phyloP scores from a whole-genome alignment of 495 filamentous ascomycete genomes.

The Penicillium samsonianum region DNA sequence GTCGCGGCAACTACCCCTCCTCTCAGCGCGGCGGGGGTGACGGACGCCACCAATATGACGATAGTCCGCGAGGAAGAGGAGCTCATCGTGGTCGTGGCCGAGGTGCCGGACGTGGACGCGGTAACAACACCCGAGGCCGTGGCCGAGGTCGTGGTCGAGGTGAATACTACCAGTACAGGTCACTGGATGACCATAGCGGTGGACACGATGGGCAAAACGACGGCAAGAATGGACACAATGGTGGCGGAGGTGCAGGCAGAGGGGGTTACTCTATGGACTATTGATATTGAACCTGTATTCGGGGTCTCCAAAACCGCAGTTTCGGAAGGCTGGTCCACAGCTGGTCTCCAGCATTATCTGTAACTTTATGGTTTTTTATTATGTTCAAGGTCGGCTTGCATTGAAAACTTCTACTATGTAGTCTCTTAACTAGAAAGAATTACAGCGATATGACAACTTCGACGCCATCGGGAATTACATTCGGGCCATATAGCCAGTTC shows the following conservation, averaged over 20 bases:
- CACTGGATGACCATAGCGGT: conserved; percentile 40
- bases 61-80: conserved; percentile 39
- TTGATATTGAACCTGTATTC: conserved; percentile 18
- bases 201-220: conserved; percentile 40
- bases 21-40: conserved; percentile 27
- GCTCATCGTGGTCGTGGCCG: conserved; percentile 52
- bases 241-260: conserved; percentile 8
- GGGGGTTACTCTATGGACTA: conserved; percentile 45
- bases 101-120: conserved; percentile 45
- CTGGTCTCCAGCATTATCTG: background rate
- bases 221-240: conserved; percentile 24
- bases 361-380: background rate
- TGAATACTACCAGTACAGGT: conserved; percentile 41
- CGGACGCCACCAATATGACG: conserved; percentile 28
- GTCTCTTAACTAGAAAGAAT: too few relatives aligned
- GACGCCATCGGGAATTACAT: too few relatives aligned
- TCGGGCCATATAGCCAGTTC: too few relatives aligned
- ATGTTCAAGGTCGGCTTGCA: conserved; percentile 4
- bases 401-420: background rate
- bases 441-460: too few relatives aligned
- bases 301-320: too few relatives aligned
- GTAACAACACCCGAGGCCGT: conserved; percentile 42
- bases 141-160: conserved; percentile 40
- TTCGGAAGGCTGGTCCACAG: background rate
- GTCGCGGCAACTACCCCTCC: conserved; percentile 19